phyloP scores from a whole-genome alignment of 73 alveolate genomes.

The Blepharisma stoltei region DNA sequence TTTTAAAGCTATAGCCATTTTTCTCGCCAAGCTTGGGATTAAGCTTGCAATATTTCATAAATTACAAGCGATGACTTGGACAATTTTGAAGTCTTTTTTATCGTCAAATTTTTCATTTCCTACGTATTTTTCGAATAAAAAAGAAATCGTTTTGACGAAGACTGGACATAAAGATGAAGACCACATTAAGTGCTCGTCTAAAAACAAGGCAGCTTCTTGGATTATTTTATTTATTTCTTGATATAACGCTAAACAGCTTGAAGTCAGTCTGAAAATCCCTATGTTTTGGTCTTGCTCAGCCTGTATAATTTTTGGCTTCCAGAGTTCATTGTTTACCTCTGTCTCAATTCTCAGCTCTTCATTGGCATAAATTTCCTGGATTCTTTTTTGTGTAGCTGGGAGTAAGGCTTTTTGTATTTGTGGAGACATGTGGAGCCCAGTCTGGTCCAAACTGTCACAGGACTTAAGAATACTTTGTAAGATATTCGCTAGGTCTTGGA shows the following conservation, averaged over 20 bases:
- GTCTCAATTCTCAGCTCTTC: slow-evolving; percentile 10
- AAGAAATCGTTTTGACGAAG: slow-evolving; percentile 6
- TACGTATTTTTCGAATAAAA: background rate
- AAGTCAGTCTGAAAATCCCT: background rate
- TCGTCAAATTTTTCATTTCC: slow-evolving; percentile 23
- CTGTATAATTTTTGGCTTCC: slow-evolving; percentile 21
- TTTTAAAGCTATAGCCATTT: background rate
- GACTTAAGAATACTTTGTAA: background rate
- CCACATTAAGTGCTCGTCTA: background rate
- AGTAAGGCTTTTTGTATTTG: background rate
- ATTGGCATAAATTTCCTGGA: slow-evolving; percentile 21
- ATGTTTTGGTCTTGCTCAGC: background rate
- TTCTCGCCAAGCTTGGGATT: background rate
- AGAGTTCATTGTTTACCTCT: background rate
- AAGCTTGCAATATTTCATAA: background rate
- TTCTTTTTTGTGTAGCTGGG: slow-evolving; percentile 10
- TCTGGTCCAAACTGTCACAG: background rate
- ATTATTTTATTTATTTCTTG: background rate
- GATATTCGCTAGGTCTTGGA: background rate
- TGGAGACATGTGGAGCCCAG: background rate
- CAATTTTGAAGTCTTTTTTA: slow-evolving; percentile 21
- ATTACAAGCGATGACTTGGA: slow-evolving; percentile 10
- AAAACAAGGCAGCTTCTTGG: background rate
- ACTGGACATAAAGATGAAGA: background rate
- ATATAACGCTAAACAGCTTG: background rate